A percentile compares a stretch with the other conserved stretches of the same genome.
phyloP scores from a whole-genome alignment of 257 asterid species.

The Dorcoceras hygrometricum region DNA sequence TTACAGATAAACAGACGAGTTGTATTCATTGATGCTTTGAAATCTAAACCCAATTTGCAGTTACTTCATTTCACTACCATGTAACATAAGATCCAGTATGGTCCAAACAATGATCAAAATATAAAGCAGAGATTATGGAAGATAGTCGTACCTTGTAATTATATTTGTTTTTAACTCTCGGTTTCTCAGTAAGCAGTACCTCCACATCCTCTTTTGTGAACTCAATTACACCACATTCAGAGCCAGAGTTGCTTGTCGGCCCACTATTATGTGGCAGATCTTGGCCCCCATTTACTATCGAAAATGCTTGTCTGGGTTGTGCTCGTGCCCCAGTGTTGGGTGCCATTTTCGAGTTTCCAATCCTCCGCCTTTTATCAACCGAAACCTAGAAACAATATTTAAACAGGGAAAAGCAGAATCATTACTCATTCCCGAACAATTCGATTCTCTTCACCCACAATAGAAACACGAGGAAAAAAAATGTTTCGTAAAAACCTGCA shows the following conservation, averaged over 20 bases:
- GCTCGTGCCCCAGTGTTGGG: constrained; percentile 46
- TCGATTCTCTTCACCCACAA: not conserved
- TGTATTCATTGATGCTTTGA: not conserved
- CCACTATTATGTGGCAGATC: constrained; percentile 57
- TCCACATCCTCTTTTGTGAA: constrained; percentile 72
- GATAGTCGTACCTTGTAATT: constrained; percentile 23
- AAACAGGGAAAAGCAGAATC: not conserved
- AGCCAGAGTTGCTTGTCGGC: constrained; percentile 67
- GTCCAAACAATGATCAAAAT: not conserved
- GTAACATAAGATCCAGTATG: not conserved
- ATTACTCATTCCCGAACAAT: not conserved
- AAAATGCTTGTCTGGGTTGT: constrained; percentile 60
- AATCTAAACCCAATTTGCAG: not conserved
- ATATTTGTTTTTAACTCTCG: constrained; percentile 59
- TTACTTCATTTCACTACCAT: not conserved
- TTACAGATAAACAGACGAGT: not conserved
- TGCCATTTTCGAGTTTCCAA: constrained; percentile 59
- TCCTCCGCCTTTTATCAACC: constrained; percentile 66
- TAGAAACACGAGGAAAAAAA: no score
- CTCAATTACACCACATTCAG: constrained; percentile 56
- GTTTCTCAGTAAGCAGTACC: constrained; percentile 65
- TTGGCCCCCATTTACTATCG: constrained; percentile 72
- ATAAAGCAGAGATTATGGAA: not conserved
- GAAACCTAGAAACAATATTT: constrained; percentile 25
- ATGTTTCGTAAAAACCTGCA: no score